phyloP scores from a whole-genome alignment of 2,329 filamentous ascomycete genomes.

The Pyrenochaeta sp. region DNA sequence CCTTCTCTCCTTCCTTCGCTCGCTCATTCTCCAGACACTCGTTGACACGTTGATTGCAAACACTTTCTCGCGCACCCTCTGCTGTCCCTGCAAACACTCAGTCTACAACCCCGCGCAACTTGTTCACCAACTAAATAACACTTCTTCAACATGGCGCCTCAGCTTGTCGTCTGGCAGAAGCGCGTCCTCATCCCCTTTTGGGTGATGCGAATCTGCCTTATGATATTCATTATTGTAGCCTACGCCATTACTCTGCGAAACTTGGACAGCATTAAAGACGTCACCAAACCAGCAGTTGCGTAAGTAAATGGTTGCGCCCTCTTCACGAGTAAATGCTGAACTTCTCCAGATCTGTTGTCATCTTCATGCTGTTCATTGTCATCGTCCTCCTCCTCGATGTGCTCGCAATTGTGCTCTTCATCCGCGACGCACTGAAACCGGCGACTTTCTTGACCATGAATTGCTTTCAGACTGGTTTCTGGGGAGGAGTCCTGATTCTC shows the following conservation, averaged over 20 bases:
- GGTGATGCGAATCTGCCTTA: conserved; percentile 41
- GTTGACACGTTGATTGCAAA: no score
- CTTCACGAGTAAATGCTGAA: conserved; percentile 23
- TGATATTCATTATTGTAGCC: conserved; percentile 41
- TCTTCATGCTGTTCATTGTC: conserved; percentile 43
- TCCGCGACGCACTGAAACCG: conserved; percentile 41
- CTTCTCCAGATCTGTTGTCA: conserved; percentile 30
- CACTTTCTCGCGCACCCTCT: no score
- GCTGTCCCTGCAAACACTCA: no score
- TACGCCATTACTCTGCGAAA: conserved; percentile 34
- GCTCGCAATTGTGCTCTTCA: conserved; percentile 43
- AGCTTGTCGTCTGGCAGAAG: conserved; percentile 44
- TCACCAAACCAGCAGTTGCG: conserved; percentile 29
- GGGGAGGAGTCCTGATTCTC: conserved; percentile 39
- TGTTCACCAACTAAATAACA: background rate
- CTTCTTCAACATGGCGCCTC: conserved; percentile 27
- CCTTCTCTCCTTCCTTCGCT: conserved; percentile 3
- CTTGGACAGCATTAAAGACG: conserved; percentile 22
- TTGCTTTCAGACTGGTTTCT: conserved; percentile 46
- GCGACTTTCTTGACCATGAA: conserved; percentile 46
- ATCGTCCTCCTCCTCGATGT: conserved; percentile 46
- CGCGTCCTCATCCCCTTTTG: conserved; percentile 49
- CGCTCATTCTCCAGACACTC: background rate
- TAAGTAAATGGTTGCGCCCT: conserved; percentile 10
- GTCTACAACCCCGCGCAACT: background rate